Evolutionary conservation across 495 filamentous ascomycete species (phyloP).

Genomic region (Polyplosphaeria fusca): DNA sequence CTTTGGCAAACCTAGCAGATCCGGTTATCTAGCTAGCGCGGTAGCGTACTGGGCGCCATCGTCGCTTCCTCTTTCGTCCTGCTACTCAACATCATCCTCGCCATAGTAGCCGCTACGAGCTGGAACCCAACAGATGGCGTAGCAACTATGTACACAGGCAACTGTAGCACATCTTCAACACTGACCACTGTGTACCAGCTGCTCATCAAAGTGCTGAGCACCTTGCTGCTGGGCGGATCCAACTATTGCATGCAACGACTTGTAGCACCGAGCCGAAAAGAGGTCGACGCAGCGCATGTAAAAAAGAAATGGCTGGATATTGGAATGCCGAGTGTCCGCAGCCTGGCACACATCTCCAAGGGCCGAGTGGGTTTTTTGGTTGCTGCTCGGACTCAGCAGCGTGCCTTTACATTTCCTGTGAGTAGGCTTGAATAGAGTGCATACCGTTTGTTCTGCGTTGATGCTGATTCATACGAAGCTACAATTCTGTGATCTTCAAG

Average conservation of each 20-base stretch:
- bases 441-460: not conserved
- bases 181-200: conserved; percentile 6
- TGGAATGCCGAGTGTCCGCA: conserved; percentile 24
- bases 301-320: conserved; percentile 24
- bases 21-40: conserved; percentile 19
- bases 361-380: conserved; percentile 4
- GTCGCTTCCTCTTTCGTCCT: conserved; percentile 1
- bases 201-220: conserved; percentile 19
- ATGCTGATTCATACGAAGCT: conserved; percentile 30
- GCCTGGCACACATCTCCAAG: conserved; percentile 7
- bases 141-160: conserved; percentile 5
- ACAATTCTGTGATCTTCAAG: conserved; percentile 46
- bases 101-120: conserved; percentile 1
- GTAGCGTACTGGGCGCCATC: conserved; percentile 2
- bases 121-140: conserved; percentile 11
- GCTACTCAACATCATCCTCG: conserved; percentile 11
- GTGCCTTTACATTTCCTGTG: conserved; percentile 27
- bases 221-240: conserved; percentile 12
- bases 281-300: conserved; percentile 13
- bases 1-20: not conserved
- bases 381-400: conserved; percentile 14
- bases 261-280: conserved; percentile 15
- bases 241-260: conserved; percentile 26
- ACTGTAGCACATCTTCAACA: not conserved
- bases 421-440: conserved; percentile 1